Conservation (phyloP, 306 rosid genomes). For the Vigna angularis region DNA sequence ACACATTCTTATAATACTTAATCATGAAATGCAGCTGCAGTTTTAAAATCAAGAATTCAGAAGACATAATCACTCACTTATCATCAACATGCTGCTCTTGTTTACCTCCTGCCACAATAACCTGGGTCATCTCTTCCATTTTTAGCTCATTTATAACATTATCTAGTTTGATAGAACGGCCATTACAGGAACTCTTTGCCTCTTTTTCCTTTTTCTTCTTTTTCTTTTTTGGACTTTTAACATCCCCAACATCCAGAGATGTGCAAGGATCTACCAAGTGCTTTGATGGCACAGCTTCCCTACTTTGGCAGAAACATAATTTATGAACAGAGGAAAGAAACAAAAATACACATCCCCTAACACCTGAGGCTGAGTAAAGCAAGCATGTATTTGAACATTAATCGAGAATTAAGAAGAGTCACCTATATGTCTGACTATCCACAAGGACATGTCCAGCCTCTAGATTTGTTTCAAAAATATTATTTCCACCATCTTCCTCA, state of each 20-base stretch:
- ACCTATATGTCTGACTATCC: slow-evolving; percentile 55
- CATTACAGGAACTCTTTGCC: slow-evolving; percentile 40
- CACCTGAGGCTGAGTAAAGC: slow-evolving; percentile 24
- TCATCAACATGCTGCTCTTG: slow-evolving; percentile 42
- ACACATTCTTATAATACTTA: background rate
- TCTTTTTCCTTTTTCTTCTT: slow-evolving; percentile 44
- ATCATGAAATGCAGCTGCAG: background rate
- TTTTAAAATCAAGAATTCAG: slow-evolving; percentile 31
- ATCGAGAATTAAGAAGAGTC: slow-evolving; percentile 21
- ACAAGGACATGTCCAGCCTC: slow-evolving; percentile 42
- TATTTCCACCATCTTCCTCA: slow-evolving; percentile 45
- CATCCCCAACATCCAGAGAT: slow-evolving; percentile 37
- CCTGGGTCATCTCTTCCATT: slow-evolving; percentile 39
- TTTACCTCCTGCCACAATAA: slow-evolving; percentile 37
- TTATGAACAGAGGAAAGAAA: slow-evolving; percentile 31
- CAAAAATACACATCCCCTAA: background rate
- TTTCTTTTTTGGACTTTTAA: slow-evolving; percentile 43
- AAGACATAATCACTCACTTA: slow-evolving; percentile 45
- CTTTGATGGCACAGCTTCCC: slow-evolving; percentile 39
- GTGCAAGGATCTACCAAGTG: slow-evolving; percentile 36
- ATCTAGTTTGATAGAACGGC: slow-evolving; percentile 31
- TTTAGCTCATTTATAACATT: slow-evolving; percentile 30
- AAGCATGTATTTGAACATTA: slow-evolving; percentile 8
- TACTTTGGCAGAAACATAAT: slow-evolving; percentile 37
- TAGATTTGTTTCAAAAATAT: slow-evolving; percentile 36